These are phyloP conservation scores for Pleurotus platypus DNA, from an alignment of 768 basidiomycete species.

Conservation along the genomic window DNA sequence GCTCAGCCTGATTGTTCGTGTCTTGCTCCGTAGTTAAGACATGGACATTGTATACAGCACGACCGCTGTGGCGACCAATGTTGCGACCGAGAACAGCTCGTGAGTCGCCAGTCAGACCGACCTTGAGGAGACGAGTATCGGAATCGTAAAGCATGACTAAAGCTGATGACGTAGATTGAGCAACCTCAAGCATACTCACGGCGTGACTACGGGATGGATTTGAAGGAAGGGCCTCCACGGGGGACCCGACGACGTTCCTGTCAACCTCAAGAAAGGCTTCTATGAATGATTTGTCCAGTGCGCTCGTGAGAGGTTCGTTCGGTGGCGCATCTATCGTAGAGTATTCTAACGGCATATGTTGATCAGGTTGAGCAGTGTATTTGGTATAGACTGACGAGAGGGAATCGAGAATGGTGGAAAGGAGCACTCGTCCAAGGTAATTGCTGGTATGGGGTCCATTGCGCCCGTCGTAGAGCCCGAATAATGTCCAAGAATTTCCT, in stretches of 20 bases:
- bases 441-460: conserved; percentile 25
- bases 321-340: not conserved
- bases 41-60: conserved; percentile 30
- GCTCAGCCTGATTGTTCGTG: conserved; percentile 28
- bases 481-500: conserved; percentile 25
- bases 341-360: conserved; percentile 12
- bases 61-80: conserved; percentile 17
- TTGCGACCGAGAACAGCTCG: conserved; percentile 39
- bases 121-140: conserved; percentile 26
- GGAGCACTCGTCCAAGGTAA: conserved; percentile 21
- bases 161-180: conserved; percentile 30
- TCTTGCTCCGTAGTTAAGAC: conserved; percentile 37
- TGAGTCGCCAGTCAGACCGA: conserved; percentile 36
- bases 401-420: conserved; percentile 9
- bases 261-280: conserved; percentile 28
- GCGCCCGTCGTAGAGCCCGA: conserved; percentile 28
- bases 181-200: conserved; percentile 22
- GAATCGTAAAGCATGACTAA: conserved; percentile 33
- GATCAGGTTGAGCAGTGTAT: conserved; percentile 8
- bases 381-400: conserved; percentile 8
- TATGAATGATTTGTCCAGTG: conserved; percentile 23
- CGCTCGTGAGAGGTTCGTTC: conserved; percentile 12
- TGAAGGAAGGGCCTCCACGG: conserved; percentile 19
- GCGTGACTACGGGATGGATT: conserved; percentile 17
- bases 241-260: conserved; percentile 25